Evolutionary conservation across 108 stramenopile genomes (phyloP).

Genomic region (Craspedostauros australis): DNA sequence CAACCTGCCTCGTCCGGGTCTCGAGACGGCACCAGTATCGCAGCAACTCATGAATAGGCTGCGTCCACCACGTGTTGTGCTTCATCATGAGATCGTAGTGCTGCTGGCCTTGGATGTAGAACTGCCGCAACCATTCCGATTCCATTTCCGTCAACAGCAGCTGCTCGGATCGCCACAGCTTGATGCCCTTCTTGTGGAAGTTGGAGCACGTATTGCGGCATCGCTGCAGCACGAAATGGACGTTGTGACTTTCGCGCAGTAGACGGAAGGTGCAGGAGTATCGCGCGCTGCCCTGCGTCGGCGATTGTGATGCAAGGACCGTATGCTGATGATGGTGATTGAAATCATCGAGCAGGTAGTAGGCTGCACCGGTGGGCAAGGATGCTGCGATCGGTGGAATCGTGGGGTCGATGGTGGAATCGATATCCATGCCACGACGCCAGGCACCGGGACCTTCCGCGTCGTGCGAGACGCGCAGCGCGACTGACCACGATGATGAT

Average conservation of each 20-base stretch:
- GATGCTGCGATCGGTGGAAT: constrained; percentile 39
- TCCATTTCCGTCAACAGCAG: constrained; percentile 49
- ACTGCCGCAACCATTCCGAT: constrained; percentile 75
- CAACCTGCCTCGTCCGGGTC: constrained; percentile 32
- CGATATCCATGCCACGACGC: constrained; percentile 19
- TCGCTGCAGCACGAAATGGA: constrained; percentile 23
- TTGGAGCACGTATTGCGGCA: constrained; percentile 15
- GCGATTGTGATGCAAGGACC: constrained; percentile 22
- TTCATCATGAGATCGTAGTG: constrained; percentile 36
- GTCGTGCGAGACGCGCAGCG: constrained; percentile 41
- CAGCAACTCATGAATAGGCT: constrained; percentile 31
- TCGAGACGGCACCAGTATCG: constrained; percentile 47
- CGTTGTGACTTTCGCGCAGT: constrained; percentile 37
- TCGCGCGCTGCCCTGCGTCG: constrained; percentile 14
- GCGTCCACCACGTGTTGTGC: constrained; percentile 15
- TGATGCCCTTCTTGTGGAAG: constrained; percentile 48
- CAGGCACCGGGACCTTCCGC: constrained; percentile 41
- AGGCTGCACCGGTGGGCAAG: constrained; percentile 51
- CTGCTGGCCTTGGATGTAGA: constrained; percentile 53
- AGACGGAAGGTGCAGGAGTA: constrained; percentile 56
- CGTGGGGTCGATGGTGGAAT: constrained; percentile 20
- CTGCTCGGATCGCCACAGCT: constrained; percentile 49
- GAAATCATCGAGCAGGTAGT: constrained; percentile 84
- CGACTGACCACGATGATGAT: constrained; percentile 44
- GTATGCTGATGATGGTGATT: constrained; percentile 78